phyloP scores from a whole-genome alignment of 495 filamentous ascomycete species.

The Penicillium longicatenatum region DNA sequence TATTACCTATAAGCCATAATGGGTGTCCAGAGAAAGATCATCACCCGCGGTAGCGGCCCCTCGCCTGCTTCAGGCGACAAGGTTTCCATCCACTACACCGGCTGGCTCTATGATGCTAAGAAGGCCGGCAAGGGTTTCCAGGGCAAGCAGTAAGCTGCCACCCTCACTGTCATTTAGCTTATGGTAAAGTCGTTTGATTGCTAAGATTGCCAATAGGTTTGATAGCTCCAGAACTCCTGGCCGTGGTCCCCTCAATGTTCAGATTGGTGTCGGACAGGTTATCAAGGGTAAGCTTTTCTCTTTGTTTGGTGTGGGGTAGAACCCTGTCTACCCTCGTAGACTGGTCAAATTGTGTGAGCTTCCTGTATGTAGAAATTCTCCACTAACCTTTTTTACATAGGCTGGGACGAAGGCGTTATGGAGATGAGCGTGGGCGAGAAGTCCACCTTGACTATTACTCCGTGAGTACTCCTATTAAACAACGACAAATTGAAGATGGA shows the following conservation, averaged over 20 bases:
- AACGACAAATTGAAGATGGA: not conserved
- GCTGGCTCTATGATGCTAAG: conserved; percentile 70
- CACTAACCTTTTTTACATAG: conserved; percentile 40
- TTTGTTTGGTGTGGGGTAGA: not conserved
- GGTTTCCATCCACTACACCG: conserved; percentile 85
- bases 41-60: conserved; percentile 52
- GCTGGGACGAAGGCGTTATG: conserved; percentile 84
- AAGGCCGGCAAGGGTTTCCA: conserved; percentile 48
- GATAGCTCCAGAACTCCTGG: conserved; percentile 64
- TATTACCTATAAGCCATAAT: conserved; percentile 34
- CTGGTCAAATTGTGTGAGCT: not conserved
- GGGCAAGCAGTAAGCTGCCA: conserved; percentile 48
- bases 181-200: not conserved
- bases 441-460: conserved; percentile 74
- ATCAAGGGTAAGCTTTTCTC: conserved; percentile 65
- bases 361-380: not conserved
- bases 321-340: not conserved
- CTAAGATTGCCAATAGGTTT: conserved; percentile 56
- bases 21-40: conserved; percentile 54
- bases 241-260: conserved; percentile 63
- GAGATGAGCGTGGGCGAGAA: conserved; percentile 81
- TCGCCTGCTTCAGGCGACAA: conserved; percentile 62
- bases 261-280: conserved; percentile 74
- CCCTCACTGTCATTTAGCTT: not conserved
- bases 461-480: conserved; percentile 53